Evolutionary conservation across 768 basidiomycete species (phyloP), one percentile per base, ranked within the genome.

Genomic region (Russula griseocarnosa): DNA sequence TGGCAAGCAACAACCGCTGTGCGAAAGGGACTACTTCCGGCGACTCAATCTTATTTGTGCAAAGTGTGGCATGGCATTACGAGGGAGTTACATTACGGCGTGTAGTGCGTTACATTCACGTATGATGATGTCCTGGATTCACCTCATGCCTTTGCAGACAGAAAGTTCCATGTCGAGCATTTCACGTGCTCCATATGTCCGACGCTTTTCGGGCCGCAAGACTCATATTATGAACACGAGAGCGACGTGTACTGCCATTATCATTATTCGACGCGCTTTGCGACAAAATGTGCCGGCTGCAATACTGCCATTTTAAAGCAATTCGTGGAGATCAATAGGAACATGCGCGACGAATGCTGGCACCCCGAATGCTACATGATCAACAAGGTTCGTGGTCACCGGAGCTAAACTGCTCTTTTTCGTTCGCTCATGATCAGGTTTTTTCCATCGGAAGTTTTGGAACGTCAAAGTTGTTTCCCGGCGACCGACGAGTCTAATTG

Each of bases 281-380:
- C 97, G 1, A 96, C 94, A 54, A 98, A 98, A 75, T 99, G 97
- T 73, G 95, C 94, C 0, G 97, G 97, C 6, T 99, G 97, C 76
- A 91, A 86, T 69, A 97, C 88, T 64, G 97, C 97, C 20, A 99
- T 99, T 66, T 78, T 99, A 69, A 99, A 99, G 78, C 97, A 99
- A 75, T 99, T 98, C 72, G 97, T 99, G 66, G 97, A 99, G 78
- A 98, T 99, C 77, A 98, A 99, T 72, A 85, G 97, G 65, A 98
- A 98, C 76, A 92, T 91, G 83, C 83, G 88, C 68, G 95, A 99
- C 76, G 97, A 99, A 78, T 98, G 96, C 72, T 99, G 97, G 96
- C 97, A 99, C 81, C 97, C 97, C 60, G 97, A 99, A 75, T 99
- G 97, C 75, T 98, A 98, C 76, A 98, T 98, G 96, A 98, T 99